These are phyloP conservation scores for Rhizopogon roseolus DNA, from an alignment of 768 basidiomycete species.

Conservation along the genomic window DNA sequence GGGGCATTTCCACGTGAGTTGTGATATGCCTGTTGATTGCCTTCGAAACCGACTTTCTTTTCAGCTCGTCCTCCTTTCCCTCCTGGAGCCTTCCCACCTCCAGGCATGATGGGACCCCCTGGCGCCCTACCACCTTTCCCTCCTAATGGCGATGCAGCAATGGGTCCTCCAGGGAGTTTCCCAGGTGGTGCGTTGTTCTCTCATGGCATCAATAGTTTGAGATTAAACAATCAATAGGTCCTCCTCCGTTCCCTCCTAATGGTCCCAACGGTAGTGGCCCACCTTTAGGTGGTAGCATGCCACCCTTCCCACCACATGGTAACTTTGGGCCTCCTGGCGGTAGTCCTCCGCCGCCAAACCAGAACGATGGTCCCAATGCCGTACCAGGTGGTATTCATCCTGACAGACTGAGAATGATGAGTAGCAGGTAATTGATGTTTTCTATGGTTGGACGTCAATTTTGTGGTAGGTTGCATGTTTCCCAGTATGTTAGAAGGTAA, in stretches of 20 bases:
- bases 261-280: slow-evolving; percentile 20
- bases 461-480: background rate
- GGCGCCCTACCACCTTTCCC: slow-evolving; percentile 73
- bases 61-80: slow-evolving; percentile 69
- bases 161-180: slow-evolving; percentile 45
- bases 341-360: slow-evolving; percentile 38
- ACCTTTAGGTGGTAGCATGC: slow-evolving; percentile 24
- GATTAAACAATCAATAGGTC: slow-evolving; percentile 18
- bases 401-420: slow-evolving; percentile 81
- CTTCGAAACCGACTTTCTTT: slow-evolving; percentile 7
- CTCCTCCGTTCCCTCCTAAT: slow-evolving; percentile 51
- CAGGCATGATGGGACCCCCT: slow-evolving; percentile 48
- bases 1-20: slow-evolving; percentile 13
- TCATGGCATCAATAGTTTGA: background rate
- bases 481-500: background rate
- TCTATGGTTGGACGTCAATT: background rate
- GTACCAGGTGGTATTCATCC: slow-evolving; percentile 79
- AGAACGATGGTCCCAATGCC: slow-evolving; percentile 20
- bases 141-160: slow-evolving; percentile 34
- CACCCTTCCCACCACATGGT: slow-evolving; percentile 26
- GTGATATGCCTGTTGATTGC: background rate
- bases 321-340: slow-evolving; percentile 36
- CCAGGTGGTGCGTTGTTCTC: slow-evolving; percentile 38
- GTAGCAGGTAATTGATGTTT: slow-evolving; percentile 19
- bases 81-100: slow-evolving; percentile 46